Evolutionary conservation across 2,329 filamentous ascomycete species (phyloP), one percentile per base, ranked within the genome.

Genomic region (Cladosporium sp.): DNA sequence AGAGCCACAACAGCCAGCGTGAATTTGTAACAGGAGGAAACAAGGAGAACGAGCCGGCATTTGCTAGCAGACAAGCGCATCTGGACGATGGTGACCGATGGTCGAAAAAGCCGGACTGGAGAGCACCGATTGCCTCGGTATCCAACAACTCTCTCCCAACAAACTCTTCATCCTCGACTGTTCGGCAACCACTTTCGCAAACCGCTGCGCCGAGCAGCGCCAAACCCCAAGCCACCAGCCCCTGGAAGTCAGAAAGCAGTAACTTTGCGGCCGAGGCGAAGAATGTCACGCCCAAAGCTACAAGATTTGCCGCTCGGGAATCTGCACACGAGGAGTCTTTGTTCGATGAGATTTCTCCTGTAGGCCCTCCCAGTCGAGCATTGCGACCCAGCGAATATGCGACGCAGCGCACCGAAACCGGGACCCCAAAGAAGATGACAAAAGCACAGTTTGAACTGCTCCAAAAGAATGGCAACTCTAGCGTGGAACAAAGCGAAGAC

Each of bases 391-490:
- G 37, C 7, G 33, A 42, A 9, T 46, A 48, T 13, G 46, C 49
- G 9, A 60, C 61, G 31, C 50, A 57, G 22, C 59, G 58, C 32
- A 61, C 58, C 32, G 56, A 61, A 34, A 40, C 57, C 35, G 59
- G 59, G 42, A 56, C 54, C 9, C 56, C 60, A 0, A 93, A 93
- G 69, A 86, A 93, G 57, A 95, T 95, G 88, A 95, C 90, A 1
- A 86, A 86, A 1, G 87, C 85, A 9, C 83, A 95, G 66, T 95
- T 95, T 60, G 89, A 95, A 54, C 73, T 77, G 55, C 86, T 93
- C 64, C 85, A 88, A 63, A 84, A 84, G 59, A 77, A 82, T n/a
- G 75, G 79, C 52, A 75, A 75, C 35, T 76, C 69, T 56, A 71
- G 72, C 61, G 53, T 43, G 13, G 62, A 63, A 6, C 59, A 63